Evolutionary conservation across 306 rosid genomes (phyloP).

Genomic region (Prunus kanzakura): DNA sequence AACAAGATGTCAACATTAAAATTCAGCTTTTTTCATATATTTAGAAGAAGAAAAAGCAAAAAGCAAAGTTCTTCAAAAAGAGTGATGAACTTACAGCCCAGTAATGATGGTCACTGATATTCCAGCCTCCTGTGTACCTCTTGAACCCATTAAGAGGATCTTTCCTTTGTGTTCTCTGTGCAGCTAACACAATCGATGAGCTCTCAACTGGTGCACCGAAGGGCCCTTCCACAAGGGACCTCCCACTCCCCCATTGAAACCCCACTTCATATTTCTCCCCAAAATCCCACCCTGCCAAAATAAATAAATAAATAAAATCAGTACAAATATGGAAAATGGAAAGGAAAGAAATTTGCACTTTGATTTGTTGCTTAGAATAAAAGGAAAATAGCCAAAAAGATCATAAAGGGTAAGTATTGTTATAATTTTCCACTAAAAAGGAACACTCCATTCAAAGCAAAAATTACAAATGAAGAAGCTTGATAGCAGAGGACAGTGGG

Average conservation of each 20-base stretch:
- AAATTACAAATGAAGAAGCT: not conserved
- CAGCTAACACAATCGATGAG: conserved; percentile 39
- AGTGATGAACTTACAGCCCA: conserved; percentile 44
- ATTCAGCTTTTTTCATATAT: not conserved
- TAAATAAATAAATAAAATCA: not conserved
- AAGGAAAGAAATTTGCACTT: not conserved
- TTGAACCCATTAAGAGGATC: conserved; percentile 50
- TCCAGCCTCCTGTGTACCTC: conserved; percentile 47
- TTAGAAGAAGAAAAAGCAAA: not conserved
- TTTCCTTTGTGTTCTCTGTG: conserved; percentile 44
- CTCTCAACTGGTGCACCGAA: conserved; percentile 28
- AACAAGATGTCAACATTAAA: not conserved
- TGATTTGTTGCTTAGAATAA: not conserved
- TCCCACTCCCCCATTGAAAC: conserved; percentile 18
- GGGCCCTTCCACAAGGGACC: conserved; percentile 40
- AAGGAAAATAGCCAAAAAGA: not conserved
- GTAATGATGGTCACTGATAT: conserved; percentile 54
- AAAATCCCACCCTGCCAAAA: conserved; percentile 22
- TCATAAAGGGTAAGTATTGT: too few relatives aligned
- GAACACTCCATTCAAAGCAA: not conserved
- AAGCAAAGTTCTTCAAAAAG: not conserved
- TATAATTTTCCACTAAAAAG: too few relatives aligned
- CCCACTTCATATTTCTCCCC: conserved; percentile 24
- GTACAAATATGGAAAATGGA: not conserved
- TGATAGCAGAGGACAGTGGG: not conserved